These are phyloP conservation scores for Starmerella vaccinii DNA, from an alignment of 805 yeast species.

Conservation along the genomic window DNA sequence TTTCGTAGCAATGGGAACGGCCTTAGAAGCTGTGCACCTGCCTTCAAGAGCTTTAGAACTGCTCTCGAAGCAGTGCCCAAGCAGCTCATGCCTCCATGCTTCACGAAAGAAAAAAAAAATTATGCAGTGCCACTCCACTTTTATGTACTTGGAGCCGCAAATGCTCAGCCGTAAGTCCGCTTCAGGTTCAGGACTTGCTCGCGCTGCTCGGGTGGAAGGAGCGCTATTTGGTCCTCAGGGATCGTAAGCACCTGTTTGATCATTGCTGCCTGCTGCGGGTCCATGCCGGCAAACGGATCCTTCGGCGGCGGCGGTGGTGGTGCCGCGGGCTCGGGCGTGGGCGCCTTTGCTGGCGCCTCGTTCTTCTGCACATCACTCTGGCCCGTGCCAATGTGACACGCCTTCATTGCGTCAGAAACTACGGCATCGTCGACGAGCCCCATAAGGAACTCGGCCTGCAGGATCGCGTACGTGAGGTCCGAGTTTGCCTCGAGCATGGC, in stretches of 20 bases:
- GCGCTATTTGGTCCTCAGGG: slow-evolving; percentile 40
- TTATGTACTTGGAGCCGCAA: no score
- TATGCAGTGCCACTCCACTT: no score
- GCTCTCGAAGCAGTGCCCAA: no score
- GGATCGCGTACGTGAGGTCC: slow-evolving; percentile 65
- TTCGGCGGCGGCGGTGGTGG: slow-evolving; percentile 11
- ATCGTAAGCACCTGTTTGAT: slow-evolving; percentile 42
- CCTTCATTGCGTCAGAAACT: slow-evolving; percentile 21
- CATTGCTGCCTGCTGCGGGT: slow-evolving; percentile 37
- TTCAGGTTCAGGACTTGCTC: slow-evolving; percentile 21
- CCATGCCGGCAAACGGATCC: slow-evolving; percentile 23
- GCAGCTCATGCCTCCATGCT: no score
- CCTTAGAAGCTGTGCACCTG: no score
- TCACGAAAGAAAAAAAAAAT: no score
- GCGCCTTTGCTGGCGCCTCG: not conserved
- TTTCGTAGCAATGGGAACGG: no score
- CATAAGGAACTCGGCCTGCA: slow-evolving; percentile 50
- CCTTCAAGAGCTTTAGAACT: no score
- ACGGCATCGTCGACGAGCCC: slow-evolving; percentile 30
- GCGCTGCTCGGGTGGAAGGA: slow-evolving; percentile 42
- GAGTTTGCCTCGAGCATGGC: slow-evolving; percentile 56
- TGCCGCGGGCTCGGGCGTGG: not conserved
- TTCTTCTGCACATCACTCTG: slow-evolving; percentile 11
- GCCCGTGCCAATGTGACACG: slow-evolving; percentile 6
- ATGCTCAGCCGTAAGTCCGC: slow-evolving; percentile 15